phyloP scores from a whole-genome alignment of 2,329 filamentous ascomycete species.

The Colletotrichum graminicola region DNA sequence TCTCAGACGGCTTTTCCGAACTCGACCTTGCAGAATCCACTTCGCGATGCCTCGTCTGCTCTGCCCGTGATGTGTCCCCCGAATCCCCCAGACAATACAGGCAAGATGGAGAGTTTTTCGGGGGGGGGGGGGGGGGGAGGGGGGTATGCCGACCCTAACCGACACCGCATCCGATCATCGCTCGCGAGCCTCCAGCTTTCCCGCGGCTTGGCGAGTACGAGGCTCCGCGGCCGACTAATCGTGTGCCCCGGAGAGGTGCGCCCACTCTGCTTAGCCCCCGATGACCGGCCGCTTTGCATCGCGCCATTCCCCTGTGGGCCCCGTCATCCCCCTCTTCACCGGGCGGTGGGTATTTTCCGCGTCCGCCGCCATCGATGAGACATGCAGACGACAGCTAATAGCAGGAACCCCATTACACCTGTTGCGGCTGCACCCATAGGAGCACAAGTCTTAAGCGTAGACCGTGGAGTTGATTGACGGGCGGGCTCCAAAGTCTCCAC shows the following conservation, averaged over 20 bases:
- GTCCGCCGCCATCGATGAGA: conserved; percentile 15
- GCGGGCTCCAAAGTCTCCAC: background rate
- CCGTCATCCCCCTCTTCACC: conserved; percentile 19
- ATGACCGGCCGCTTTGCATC: conserved; percentile 31
- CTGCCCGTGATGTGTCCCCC: background rate
- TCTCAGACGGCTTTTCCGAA: background rate
- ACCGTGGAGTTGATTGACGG: background rate
- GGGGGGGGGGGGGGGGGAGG: no score
- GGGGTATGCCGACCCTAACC: conserved; percentile 21
- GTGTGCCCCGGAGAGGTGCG: conserved; percentile 11
- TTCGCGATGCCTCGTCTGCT: background rate
- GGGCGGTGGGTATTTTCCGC: background rate
- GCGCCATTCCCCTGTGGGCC: conserved; percentile 10
- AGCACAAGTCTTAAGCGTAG: background rate
- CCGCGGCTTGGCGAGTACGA: background rate
- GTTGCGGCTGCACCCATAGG: background rate
- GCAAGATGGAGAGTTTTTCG: conserved; percentile 1
- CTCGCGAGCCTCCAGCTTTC: conserved; percentile 18
- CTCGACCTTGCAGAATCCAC: background rate
- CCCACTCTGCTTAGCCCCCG: conserved; percentile 7
- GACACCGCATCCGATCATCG: conserved; percentile 24
- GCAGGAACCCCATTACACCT: conserved; percentile 2
- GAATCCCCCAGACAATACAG: background rate
- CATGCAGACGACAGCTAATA: background rate
- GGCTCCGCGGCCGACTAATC: conserved; percentile 12